Base-by-base conservation (phyloP, 192 early-diverging fungal genomes). In the Podila horticola region DNA sequence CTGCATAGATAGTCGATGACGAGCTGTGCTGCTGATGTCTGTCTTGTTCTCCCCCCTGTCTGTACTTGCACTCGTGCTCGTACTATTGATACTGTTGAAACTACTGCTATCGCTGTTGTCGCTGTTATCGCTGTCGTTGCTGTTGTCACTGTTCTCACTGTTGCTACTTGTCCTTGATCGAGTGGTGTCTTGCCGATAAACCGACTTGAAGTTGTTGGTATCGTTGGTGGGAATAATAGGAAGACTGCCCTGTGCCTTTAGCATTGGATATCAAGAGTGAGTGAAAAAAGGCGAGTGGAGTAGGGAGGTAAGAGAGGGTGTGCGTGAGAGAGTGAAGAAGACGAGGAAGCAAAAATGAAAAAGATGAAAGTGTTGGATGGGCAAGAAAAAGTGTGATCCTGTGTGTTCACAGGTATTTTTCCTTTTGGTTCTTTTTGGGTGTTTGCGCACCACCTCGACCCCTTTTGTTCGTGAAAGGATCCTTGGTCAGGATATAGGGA, bases 151-250 rank as follows among this genome's bases (percentile, higher is more conserved):
- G 52, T 10, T 50, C 3, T 20, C 20, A 3, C 20, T 24, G 52
- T 24, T 22, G 22, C 52, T 55, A 55, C n/a, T 55, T 26, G 52
- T 55, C 52, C 52, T 55, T 5, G 52, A 55, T 9, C 52, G 52
- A 22, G 51, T 55, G 1, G 52, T n/a, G n/a, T 17, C 24, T 55
- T 55, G 52, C 52, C 24, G 52, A 26, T 30, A 13, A 13, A 28
- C 59, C 13, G 59, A 28, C 17, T 58, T 65, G 51, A 38, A 41
- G 71, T 17, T 61, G 71, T n/a, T 72, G 52, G 20, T 57, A 34
- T n/a, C 17, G 38, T 17, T 57, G 33, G 29, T 58, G 41, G 41
- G 15, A 17, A 45, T 45, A 17, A 17, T 45, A 2, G 41, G 41
- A 45, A 45, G 41, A 36, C 34, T 36, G 41, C 0, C 4, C 5